Evolutionary conservation across 768 basidiomycete genomes (phyloP), one percentile per base, ranked within the genome.

Genomic region (Fistulinella prunicolor): DNA sequence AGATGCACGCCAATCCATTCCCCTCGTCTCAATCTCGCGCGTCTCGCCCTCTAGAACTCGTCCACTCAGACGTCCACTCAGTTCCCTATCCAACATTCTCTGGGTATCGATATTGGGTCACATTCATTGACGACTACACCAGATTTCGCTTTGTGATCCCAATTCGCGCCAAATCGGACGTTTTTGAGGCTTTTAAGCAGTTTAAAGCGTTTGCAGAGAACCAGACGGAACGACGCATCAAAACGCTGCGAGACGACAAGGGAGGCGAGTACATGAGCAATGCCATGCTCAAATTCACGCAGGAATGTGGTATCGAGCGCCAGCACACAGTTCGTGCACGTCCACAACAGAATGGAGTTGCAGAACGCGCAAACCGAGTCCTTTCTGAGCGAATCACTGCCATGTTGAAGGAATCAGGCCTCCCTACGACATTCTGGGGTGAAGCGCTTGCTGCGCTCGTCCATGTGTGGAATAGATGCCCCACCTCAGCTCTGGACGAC

Each of bases 161-260:
- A 14, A 47, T 66, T 8, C 46, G 42, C 6, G 35, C 19, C 14
- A 68, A 68, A 50, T 51, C 44, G 3, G 56, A 65, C 6, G 34
- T 55, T 2, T 63, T 66, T 24, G 44, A 40, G 4, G 55, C 54
- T 0, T 69, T 69, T 48, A 59, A 62, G 50, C 21, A 42, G 10
- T 70, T 57, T 55, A 65, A 69, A 28, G 59, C 65, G 9, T 60
- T 49, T 39, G 59, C 61, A 30, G 61, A 71, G 56, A 68, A 56
- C 30, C 49, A 64, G 40, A 50, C 28, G 3, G 51, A 50, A 32
- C 7, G 20, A 1, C 44, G 45, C 16, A 43, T 66, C 36, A 57
- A 58, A 32, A 42, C 23, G 10, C 39, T 64, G 19, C 37, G 53
- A 13, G 57, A 64, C 12, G 63, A 70, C 51, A 44, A 62, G 40